These are phyloP conservation scores for Elaphomyces granulatus DNA, from an alignment of 495 filamentous ascomycete genomes.

Conservation along the genomic window DNA sequence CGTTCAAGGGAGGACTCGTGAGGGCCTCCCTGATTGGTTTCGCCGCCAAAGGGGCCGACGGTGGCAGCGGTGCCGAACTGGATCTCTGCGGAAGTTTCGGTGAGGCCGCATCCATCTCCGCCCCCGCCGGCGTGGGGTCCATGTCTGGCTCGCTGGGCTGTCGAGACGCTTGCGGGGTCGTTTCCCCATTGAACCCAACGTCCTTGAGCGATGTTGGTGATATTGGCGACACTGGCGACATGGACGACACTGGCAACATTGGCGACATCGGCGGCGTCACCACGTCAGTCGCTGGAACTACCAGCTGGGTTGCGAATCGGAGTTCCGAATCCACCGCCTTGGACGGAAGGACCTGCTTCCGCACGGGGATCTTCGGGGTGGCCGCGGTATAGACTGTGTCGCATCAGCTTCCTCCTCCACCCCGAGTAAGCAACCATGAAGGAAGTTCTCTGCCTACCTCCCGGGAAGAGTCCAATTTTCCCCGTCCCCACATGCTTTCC, in stretches of 20 bases:
- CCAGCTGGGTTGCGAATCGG: not conserved
- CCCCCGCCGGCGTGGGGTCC: slow-evolving; percentile 10
- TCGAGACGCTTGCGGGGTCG: slow-evolving; percentile 34
- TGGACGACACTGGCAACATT: no score
- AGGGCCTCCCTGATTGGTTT: slow-evolving; percentile 33
- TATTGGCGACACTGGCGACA: no score
- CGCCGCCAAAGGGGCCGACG: slow-evolving; percentile 21
- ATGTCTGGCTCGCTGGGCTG: slow-evolving; percentile 27
- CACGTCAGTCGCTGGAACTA: no score
- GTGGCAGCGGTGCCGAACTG: slow-evolving; percentile 29
- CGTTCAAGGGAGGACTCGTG: slow-evolving; percentile 27
- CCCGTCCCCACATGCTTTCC: slow-evolving; percentile 64
- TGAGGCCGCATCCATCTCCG: slow-evolving; percentile 10
- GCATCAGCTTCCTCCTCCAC: not conserved
- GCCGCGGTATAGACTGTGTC: slow-evolving; percentile 23
- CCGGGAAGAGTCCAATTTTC: slow-evolving; percentile 75
- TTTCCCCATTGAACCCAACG: slow-evolving; percentile 24
- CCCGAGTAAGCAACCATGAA: no score
- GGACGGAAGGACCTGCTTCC: slow-evolving; percentile 3
- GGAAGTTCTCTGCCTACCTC: slow-evolving; percentile 43
- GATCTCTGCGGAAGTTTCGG: slow-evolving; percentile 25
- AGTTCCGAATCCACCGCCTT: slow-evolving; percentile 1
- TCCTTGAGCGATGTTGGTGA: slow-evolving; percentile 16
- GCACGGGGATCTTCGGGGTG: slow-evolving; percentile 14
- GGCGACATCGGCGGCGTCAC: not conserved